Conservation (phyloP, 495 filamentous ascomycete species). For the Aspergillus indologenus region DNA sequence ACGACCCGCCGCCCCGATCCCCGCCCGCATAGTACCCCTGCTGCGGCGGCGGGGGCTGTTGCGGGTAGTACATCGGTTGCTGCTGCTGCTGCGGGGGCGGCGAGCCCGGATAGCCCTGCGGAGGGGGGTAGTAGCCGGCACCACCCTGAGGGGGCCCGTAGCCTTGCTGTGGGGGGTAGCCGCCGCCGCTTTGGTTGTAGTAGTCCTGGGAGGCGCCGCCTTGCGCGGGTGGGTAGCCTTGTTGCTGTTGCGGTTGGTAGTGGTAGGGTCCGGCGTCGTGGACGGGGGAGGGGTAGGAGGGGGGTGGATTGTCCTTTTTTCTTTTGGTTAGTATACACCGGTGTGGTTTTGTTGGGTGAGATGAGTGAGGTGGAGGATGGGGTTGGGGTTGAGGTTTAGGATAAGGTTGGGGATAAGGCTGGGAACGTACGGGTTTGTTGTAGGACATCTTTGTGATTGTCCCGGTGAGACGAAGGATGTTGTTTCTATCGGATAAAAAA, state of each 20-base stretch:
- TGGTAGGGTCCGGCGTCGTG: constrained; percentile 28
- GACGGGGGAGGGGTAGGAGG: constrained; percentile 35
- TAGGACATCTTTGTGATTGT: constrained; percentile 38
- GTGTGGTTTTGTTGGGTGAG: background rate
- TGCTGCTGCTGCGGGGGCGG: constrained; percentile 32
- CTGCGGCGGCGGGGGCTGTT: constrained; percentile 41
- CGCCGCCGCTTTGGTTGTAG: constrained; percentile 23
- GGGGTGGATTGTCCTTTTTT: constrained; percentile 37
- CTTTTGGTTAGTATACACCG: constrained; percentile 13
- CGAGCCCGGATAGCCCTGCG: constrained; percentile 33
- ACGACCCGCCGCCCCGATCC: constrained; percentile 26
- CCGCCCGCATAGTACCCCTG: constrained; percentile 42
- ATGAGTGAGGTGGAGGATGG: background rate
- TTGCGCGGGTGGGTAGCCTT: constrained; percentile 23
- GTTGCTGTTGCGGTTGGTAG: constrained; percentile 9
- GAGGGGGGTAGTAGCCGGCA: constrained; percentile 4
- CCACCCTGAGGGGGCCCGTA: constrained; percentile 19
- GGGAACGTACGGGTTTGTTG: constrained; percentile 36
- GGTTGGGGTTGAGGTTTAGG: too few species aligned
- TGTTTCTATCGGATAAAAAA: background rate
- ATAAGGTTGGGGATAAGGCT: background rate
- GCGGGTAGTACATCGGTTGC: constrained; percentile 44
- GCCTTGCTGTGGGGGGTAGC: constrained; percentile 10
- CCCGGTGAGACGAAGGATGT: background rate
- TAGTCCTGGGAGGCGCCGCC: constrained; percentile 32